Evolutionary conservation across 805 yeast genomes (phyloP), one percentile per base, ranked within the genome.

Genomic region (Pichia ethanolica): DNA sequence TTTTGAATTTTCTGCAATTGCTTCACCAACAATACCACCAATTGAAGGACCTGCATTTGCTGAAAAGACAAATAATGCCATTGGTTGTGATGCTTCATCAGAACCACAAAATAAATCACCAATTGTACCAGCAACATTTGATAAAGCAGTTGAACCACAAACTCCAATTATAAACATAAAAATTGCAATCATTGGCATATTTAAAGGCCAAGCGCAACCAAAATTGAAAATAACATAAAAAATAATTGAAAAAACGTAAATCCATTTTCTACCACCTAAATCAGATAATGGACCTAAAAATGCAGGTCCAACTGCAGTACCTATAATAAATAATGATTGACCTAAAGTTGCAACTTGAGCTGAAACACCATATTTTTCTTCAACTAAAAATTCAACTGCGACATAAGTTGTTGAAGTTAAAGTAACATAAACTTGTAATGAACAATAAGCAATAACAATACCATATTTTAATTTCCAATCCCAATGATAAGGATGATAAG

Each of bases 1-100:
- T 13, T 49, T 53, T 1, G 38, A 30, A 49, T 65, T 66, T 42
- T 61, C 65, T 26, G 57, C 54, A 39, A 66, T 65, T 44, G 68
- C 68, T 53, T 66, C 69, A 51, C 70, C 70, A 42, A 65, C 62
- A 42, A 67, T 64, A 52, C 69, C 67, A 50, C 70, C 70, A 42
- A 66, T 45, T 13, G 67, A 62, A 37, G 70, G 69, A 48, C 70
- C 70, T 33, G 65, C 58, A 55, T 66, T 65, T 39, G 69, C 69
- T 37, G 65, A 56, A 50, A 60, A 58, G 14, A 66, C 70, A 40
- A 66, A 66, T 4, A 65, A 44, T 6, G 67, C 65, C 69, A 66
- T 65, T 40, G 69, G 66, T 49, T 65, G 69, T 20, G 68, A 60
- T 13, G 70, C 69, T 44, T 54, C 63, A 53, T 65, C 69, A 5